phyloP scores from a whole-genome alignment of 202 grass and related monocot genomes.

The Carex arenaria region DNA sequence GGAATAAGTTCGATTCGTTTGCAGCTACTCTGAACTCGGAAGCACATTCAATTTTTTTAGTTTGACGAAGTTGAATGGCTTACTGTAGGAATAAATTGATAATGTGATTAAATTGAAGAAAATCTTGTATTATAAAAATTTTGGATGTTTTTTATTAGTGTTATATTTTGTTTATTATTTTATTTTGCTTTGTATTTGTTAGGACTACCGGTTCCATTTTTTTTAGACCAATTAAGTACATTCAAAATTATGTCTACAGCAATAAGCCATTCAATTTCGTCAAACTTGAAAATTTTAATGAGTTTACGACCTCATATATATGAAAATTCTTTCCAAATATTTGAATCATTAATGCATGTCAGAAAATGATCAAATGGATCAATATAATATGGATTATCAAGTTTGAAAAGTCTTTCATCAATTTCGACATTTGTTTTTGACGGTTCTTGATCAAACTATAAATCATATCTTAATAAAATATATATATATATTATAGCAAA shows the following conservation, averaged over 20 bases:
- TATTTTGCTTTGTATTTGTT: neutral
- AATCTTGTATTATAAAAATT: neutral
- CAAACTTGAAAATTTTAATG: neutral
- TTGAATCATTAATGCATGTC: neutral
- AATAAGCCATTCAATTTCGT: too few species aligned
- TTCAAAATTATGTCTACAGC: too few species aligned
- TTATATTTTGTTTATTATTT: neutral
- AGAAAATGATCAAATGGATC: constrained; percentile 6
- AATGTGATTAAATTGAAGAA: too few species aligned
- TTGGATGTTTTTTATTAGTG: neutral
- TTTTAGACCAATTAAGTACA: too few species aligned
- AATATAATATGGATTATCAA: neutral
- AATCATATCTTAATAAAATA: too few species aligned
- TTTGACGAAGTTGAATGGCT: neutral
- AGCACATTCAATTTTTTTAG: neutral
- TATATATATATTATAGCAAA: too few species aligned
- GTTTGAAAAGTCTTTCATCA: neutral
- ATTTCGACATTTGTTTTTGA: neutral
- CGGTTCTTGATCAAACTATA: too few species aligned
- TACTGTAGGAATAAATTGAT: too few species aligned
- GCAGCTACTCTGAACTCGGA: too few species aligned
- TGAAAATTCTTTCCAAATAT: neutral
- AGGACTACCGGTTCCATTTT: neutral
- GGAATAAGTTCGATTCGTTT: too few species aligned
- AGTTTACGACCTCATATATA: neutral